Evolutionary conservation across 1,284 basidiomycete genomes (phyloP), one percentile per base, ranked within the genome.

Genomic region (Melampsora americana): DNA sequence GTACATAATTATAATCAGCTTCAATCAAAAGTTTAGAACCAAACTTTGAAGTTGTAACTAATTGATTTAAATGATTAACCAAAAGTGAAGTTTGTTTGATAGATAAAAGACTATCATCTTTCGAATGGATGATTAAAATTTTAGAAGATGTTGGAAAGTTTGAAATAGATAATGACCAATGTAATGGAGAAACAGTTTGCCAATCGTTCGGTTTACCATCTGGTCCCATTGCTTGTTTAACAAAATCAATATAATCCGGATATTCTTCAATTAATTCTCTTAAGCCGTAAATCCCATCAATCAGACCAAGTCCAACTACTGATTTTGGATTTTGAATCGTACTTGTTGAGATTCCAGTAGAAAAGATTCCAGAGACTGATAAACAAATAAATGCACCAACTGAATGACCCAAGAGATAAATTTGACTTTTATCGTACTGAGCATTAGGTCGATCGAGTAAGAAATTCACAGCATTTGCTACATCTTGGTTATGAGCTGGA

Each of bases 341-440:
- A n/a, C n/a, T 56, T 14, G 4, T 28, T 28, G 53, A 18, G 12
- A 16, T 5, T 5, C 14, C 14, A 35, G 3, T 35, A 61, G 60
- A 32, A 2, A 69, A 50, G 23, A 69, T 48, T 23, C 73, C 73
- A 12, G 73, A 60, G 46, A 68, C 1, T 14, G 66, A 69, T 2
- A 76, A 56, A 69, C 59, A 62, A 23, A 76, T 68, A 32, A 61
- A 76, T n/a, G 73, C 74, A n/a, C 74, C 74, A 20, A 65, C 73
- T 7, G 73, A 76, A 69, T 76, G 73, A 16, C 73, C 73, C 23
- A 69, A 46, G 2, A 76, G 66, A 65, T 50, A 76, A 18, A 42
- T 65, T 48, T 46, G 14, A 9, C 28, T 35, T 30, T 42, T 60
- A 26, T 61, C 35, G n/a, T 48, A 18, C 32, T 66, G 53, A 18